Conservation (phyloP, 352 stramenopile species). For the Peronospora destructor region DNA sequence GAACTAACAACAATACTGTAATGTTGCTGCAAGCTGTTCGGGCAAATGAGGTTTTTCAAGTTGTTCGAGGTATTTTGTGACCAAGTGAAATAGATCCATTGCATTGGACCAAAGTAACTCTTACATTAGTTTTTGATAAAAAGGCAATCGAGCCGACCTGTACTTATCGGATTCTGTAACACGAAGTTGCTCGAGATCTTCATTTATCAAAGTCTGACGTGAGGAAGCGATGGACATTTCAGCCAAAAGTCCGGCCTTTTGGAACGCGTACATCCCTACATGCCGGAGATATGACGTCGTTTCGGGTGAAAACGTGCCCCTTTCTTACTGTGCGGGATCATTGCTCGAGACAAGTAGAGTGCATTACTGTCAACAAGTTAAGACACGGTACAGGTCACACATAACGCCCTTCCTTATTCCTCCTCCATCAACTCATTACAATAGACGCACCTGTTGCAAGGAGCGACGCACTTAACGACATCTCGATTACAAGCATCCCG, state of each 20-base stretch:
- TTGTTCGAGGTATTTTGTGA: too few relatives aligned
- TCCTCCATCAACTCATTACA: conserved; percentile 1
- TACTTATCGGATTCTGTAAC: conserved; percentile 59
- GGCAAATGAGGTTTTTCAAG: too few relatives aligned
- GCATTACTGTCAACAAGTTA: conserved; percentile 42
- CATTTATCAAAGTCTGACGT: conserved; percentile 46
- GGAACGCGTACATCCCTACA: conserved; percentile 79
- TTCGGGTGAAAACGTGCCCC: conserved; percentile 41
- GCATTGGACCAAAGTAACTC: background rate
- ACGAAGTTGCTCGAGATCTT: conserved; percentile 83
- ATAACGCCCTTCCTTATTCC: background rate
- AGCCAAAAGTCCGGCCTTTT: conserved; percentile 63
- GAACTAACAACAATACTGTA: background rate
- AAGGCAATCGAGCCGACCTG: conserved; percentile 28
- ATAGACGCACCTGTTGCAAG: conserved; percentile 45
- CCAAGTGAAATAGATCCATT: background rate
- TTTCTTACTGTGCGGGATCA: conserved; percentile 77
- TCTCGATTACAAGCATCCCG: conserved; percentile 48
- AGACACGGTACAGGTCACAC: conserved; percentile 2
- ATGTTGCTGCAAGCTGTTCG: background rate
- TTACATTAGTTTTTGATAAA: background rate
- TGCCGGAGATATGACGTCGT: conserved; percentile 59
- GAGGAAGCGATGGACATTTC: conserved; percentile 52
- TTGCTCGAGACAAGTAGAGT: conserved; percentile 77
- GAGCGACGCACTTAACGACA: conserved; percentile 71